Evolutionary conservation across 805 yeast genomes (phyloP).

Genomic region (Starmerella sirachaensis): DNA sequence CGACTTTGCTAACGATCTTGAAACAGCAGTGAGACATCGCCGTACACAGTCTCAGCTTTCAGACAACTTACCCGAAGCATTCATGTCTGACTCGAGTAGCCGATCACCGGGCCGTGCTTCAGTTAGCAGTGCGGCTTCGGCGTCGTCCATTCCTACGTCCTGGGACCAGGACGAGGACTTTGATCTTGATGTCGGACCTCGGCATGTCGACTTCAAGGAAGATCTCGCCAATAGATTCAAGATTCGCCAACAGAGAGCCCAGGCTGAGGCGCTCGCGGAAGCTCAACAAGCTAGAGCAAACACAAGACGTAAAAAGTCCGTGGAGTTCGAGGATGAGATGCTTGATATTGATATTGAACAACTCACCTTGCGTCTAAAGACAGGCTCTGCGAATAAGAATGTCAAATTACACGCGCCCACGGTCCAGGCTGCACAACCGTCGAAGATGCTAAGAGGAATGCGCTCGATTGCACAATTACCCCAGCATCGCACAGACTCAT

Average conservation of each 20-base stretch:
- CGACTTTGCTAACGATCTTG: slow-evolving; percentile 19
- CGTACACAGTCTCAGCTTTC: background rate
- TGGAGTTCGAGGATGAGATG: slow-evolving; percentile 16
- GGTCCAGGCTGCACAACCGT: slow-evolving; percentile 9
- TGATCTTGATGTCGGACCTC: slow-evolving; percentile 11
- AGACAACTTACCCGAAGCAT: slow-evolving; percentile 14
- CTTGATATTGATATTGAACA: slow-evolving; percentile 20
- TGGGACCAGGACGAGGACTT: slow-evolving; percentile 20
- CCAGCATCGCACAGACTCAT: slow-evolving; percentile 9
- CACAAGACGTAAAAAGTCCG: background rate
- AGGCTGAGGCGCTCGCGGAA: slow-evolving; percentile 13
- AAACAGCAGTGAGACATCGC: slow-evolving; percentile 6
- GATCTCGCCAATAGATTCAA: slow-evolving; percentile 14
- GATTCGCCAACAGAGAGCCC: slow-evolving; percentile 16
- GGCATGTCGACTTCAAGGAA: background rate
- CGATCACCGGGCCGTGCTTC: slow-evolving; percentile 19
- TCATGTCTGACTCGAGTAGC: slow-evolving; percentile 15
- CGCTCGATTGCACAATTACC: slow-evolving; percentile 22
- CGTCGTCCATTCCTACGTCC: slow-evolving; percentile 16
- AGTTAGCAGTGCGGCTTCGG: slow-evolving; percentile 15
- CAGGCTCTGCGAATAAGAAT: slow-evolving; percentile 20
- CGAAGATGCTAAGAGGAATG: slow-evolving; percentile 18
- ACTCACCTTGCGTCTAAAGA: slow-evolving; percentile 14
- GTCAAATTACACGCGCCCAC: slow-evolving; percentile 17
- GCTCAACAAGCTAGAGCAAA: background rate